These are phyloP conservation scores for Calocera cornea DNA, from an alignment of 768 basidiomycete species.

Conservation along the genomic window DNA sequence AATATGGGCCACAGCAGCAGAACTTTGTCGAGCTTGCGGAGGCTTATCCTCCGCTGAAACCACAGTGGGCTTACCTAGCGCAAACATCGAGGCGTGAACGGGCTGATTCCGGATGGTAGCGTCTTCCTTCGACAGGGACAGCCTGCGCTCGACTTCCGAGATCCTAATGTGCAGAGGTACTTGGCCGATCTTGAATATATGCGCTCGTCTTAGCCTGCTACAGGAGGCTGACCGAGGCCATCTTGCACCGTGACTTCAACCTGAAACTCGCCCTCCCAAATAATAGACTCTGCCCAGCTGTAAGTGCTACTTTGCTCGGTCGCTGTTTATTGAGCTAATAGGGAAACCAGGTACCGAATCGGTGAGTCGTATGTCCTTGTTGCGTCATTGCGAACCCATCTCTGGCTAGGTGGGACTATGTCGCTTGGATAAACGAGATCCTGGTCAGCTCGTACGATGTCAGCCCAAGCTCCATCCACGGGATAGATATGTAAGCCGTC, in stretches of 20 bases:
- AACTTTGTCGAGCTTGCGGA: conserved; percentile 50
- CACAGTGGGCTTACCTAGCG: conserved; percentile 32
- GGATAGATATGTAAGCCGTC: conserved; percentile 56
- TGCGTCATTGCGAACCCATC: not conserved
- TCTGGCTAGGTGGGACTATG: conserved; percentile 21
- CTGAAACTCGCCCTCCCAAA: conserved; percentile 47
- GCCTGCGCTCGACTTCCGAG: conserved; percentile 57
- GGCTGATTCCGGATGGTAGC: conserved; percentile 14
- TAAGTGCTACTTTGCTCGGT: conserved; percentile 26
- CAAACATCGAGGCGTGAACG: not conserved
- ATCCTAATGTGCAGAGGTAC: conserved; percentile 57
- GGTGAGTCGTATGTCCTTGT: conserved; percentile 28
- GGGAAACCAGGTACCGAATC: conserved; percentile 48
- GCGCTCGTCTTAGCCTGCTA: not conserved
- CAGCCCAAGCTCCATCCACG: conserved; percentile 26
- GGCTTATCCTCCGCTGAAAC: conserved; percentile 41
- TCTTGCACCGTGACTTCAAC: conserved; percentile 62
- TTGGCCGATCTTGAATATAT: not conserved
- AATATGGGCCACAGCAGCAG: conserved; percentile 22
- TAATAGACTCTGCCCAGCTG: conserved; percentile 77
- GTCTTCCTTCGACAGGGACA: conserved; percentile 18
- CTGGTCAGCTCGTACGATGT: not conserved
- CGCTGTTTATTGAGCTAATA: not conserved
- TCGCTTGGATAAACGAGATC: conserved; percentile 14
- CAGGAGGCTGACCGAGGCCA: conserved; percentile 66